Percentiles rank a stretch among this genome's conserved stretches.
Evolutionary conservation across 2,329 filamentous ascomycete genomes (phyloP).

Genomic region (Colletotrichum tanaceti): DNA sequence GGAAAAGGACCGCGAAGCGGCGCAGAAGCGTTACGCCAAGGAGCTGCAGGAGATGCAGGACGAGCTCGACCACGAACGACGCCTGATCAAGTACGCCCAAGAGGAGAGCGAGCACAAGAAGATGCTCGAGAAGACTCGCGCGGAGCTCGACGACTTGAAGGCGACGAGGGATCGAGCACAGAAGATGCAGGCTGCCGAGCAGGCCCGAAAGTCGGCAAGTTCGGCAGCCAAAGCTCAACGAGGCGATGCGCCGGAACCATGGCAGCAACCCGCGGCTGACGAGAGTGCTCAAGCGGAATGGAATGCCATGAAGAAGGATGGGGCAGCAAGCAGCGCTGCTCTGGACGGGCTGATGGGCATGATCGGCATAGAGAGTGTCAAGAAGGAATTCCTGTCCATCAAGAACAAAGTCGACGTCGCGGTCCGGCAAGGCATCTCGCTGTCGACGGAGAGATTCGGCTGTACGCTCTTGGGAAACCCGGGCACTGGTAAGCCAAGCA

Average conservation of each 20-base stretch:
- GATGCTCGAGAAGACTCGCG: slow-evolving; percentile 57
- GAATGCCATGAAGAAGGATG: slow-evolving; percentile 67
- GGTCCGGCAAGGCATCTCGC: slow-evolving; percentile 66
- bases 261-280: slow-evolving; percentile 9
- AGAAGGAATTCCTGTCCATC: slow-evolving; percentile 70
- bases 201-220: no score
- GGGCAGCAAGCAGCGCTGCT: slow-evolving; percentile 60
- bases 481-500: slow-evolving; percentile 68
- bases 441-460: slow-evolving; percentile 70
- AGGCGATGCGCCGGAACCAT: no score
- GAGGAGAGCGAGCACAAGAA: slow-evolving; percentile 59
- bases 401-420: slow-evolving; percentile 72
- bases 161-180: slow-evolving; percentile 45
- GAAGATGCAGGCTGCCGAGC: slow-evolving; percentile 21
- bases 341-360: slow-evolving; percentile 76
- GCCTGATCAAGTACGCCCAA: slow-evolving; percentile 54
- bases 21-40: slow-evolving; percentile 57
- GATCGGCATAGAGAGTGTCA: slow-evolving; percentile 78
- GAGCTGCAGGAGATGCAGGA: slow-evolving; percentile 63
- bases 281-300: slow-evolving; percentile 64
- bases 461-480: slow-evolving; percentile 77
- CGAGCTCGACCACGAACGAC: slow-evolving; percentile 62
- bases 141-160: slow-evolving; percentile 58
- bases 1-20: slow-evolving; percentile 59
- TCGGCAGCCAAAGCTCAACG: slow-evolving; percentile 1